Evolutionary conservation across 257 asterid genomes (phyloP).

Genomic region (Gardenia jasminoides): DNA sequence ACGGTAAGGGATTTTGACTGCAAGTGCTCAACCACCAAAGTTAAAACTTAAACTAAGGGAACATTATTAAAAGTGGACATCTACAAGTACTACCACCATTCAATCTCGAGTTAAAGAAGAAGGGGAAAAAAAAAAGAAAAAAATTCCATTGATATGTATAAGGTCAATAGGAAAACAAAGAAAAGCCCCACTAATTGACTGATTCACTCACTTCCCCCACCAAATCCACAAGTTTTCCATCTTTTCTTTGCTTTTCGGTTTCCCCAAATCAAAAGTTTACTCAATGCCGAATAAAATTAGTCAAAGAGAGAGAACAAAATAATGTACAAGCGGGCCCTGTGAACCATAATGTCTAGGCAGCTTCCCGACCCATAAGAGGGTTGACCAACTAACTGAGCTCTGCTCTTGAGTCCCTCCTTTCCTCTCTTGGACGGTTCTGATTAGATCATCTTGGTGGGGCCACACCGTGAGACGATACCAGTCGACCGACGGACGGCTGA

Average conservation of each 20-base stretch:
- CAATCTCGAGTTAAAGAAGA: background rate
- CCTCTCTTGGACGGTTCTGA: slow-evolving; percentile 1
- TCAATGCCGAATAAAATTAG: background rate
- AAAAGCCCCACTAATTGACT: slow-evolving; percentile 34
- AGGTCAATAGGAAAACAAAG: slow-evolving; percentile 1
- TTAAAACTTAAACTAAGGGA: too few relatives aligned
- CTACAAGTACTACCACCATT: slow-evolving; percentile 14
- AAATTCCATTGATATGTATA: slow-evolving; percentile 27
- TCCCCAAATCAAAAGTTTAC: slow-evolving; percentile 16
- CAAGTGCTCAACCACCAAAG: background rate
- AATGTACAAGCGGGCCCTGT: slow-evolving; percentile 13
- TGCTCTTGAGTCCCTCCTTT: background rate
- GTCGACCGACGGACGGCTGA: background rate
- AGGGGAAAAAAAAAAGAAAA: background rate
- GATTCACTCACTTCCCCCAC: slow-evolving; percentile 62
- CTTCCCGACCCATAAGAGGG: slow-evolving; percentile 14
- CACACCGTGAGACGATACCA: background rate
- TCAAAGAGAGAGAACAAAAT: background rate
- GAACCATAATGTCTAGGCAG: slow-evolving; percentile 9
- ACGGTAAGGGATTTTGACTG: background rate
- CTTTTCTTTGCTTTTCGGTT: slow-evolving; percentile 1
- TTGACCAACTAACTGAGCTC: slow-evolving; percentile 19
- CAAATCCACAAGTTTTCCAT: slow-evolving; percentile 43
- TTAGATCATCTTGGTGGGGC: background rate
- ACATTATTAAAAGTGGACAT: slow-evolving; percentile 18